phyloP scores from a whole-genome alignment of 164 flowering plant species.

The Taxillus chinensis region DNA sequence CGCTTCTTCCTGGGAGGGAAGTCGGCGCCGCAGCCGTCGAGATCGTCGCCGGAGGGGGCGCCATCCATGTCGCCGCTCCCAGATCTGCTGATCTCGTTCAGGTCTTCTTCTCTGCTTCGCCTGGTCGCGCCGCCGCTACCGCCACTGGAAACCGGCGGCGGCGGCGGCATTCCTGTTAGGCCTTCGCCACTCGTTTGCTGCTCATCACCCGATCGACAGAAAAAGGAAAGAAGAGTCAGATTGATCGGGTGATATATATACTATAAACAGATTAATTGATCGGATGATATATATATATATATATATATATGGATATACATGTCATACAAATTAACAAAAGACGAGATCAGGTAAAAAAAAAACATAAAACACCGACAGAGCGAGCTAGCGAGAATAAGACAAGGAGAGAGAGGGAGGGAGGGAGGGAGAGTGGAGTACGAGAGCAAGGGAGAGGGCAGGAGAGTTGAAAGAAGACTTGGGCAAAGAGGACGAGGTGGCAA shows the following conservation, averaged over 20 bases:
- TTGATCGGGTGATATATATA: too few species aligned
- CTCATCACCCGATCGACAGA: not conserved
- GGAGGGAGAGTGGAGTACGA: not conserved
- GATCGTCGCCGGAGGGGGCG: conserved; percentile 81
- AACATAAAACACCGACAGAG: not conserved
- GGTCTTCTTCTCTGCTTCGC: conserved; percentile 69
- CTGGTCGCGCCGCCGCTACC: conserved; percentile 12
- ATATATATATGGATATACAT: too few species aligned
- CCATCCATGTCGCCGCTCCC: conserved; percentile 91
- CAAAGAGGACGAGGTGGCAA: too few species aligned
- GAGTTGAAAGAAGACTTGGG: too few species aligned
- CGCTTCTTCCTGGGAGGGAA: conserved; percentile 78
- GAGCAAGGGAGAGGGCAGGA: too few species aligned
- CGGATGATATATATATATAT: too few species aligned
- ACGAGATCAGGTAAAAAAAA: not conserved
- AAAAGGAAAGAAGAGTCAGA: too few species aligned
- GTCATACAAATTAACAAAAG: too few species aligned
- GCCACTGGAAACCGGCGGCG: conserved; percentile 34
- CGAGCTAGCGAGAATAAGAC: not conserved
- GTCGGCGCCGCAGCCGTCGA: conserved; percentile 41
- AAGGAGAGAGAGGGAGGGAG: not conserved
- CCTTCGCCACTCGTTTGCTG: conserved; percentile 73
- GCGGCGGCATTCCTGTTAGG: conserved; percentile 45
- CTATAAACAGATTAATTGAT: too few species aligned
- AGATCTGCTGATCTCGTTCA: conserved; percentile 74